Percentiles rank a stretch among this genome's conserved stretches.
phyloP scores from a whole-genome alignment of 2,329 filamentous ascomycete species.

The Penicillium sp. region DNA sequence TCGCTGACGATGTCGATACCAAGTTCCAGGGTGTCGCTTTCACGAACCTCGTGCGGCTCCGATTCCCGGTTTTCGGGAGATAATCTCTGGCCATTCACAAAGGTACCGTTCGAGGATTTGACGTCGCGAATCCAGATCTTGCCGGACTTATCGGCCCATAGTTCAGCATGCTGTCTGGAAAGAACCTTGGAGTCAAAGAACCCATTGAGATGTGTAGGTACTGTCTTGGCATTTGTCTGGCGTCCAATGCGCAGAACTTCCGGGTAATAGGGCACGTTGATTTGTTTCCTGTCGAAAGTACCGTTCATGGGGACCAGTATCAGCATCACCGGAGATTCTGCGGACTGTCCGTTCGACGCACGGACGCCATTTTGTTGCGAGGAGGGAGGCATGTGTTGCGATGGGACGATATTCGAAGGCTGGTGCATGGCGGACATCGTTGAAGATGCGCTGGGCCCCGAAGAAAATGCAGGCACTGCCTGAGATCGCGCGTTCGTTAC shows the following conservation, averaged over 20 bases:
- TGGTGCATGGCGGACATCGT: conserved; percentile 65
- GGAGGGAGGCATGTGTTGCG: conserved; percentile 68
- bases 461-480: conserved; percentile 59
- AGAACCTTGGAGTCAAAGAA: conserved; percentile 98
- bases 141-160: conserved; percentile 81
- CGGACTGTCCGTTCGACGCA: conserved; percentile 45
- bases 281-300: conserved; percentile 96
- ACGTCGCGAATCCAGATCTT: conserved; percentile 97
- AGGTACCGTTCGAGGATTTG: conserved; percentile 98
- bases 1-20: conserved; percentile 99
- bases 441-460: conserved; percentile 60
- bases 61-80: conserved; percentile 96
- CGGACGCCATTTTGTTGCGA: conserved; percentile 61
- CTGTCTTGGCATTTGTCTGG: conserved; percentile 95
- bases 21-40: conserved; percentile 87
- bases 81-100: conserved; percentile 87
- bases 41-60: conserved; percentile 88
- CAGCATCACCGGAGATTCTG: conserved; percentile 72
- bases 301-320: conserved; percentile 89
- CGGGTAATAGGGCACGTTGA: conserved; percentile 88
- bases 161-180: conserved; percentile 92
- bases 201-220: conserved; percentile 86
- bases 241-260: conserved; percentile 92
- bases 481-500: conserved; percentile 64
- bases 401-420: conserved; percentile 63